These are phyloP conservation scores for Ogataea populi-albae DNA, from an alignment of 805 yeast species.

Conservation along the genomic window DNA sequence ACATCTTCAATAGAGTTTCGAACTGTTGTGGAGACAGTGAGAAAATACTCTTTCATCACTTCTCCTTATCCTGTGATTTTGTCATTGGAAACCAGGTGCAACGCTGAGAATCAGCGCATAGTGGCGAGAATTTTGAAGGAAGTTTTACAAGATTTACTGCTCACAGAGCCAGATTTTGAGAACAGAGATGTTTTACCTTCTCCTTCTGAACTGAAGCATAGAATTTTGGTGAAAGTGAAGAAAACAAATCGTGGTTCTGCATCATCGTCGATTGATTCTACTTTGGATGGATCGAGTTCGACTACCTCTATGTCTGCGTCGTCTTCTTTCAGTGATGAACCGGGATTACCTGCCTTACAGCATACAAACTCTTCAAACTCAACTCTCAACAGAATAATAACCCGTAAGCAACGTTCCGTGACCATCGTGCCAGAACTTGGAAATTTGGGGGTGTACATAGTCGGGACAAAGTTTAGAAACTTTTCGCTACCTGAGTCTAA, in stretches of 20 bases:
- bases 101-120: slow-evolving; percentile 58
- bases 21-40: slow-evolving; percentile 68
- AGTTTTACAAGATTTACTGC: slow-evolving; percentile 56
- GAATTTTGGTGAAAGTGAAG: slow-evolving; percentile 76
- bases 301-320: slow-evolving; percentile 28
- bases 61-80: slow-evolving; percentile 83
- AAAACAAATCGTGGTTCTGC: slow-evolving; percentile 33
- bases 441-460: slow-evolving; percentile 64
- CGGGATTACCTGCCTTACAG: slow-evolving; percentile 4
- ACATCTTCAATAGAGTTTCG: slow-evolving; percentile 68
- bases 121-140: slow-evolving; percentile 53
- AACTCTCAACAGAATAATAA: slow-evolving; percentile 22
- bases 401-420: slow-evolving; percentile 15
- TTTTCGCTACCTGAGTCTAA: slow-evolving; percentile 86
- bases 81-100: slow-evolving; percentile 84
- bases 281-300: slow-evolving; percentile 8
- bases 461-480: slow-evolving; percentile 76
- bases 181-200: slow-evolving; percentile 50
- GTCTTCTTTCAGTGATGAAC: slow-evolving; percentile 32
- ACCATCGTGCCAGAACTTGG: slow-evolving; percentile 46
- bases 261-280: slow-evolving; percentile 5
- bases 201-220: slow-evolving; percentile 69
- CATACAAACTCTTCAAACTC: slow-evolving; percentile 9
- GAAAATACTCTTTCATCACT: slow-evolving; percentile 84
- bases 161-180: slow-evolving; percentile 37